Evolutionary conservation across 2,329 filamentous ascomycete species (phyloP).

Genomic region (Drechslera avenae): DNA sequence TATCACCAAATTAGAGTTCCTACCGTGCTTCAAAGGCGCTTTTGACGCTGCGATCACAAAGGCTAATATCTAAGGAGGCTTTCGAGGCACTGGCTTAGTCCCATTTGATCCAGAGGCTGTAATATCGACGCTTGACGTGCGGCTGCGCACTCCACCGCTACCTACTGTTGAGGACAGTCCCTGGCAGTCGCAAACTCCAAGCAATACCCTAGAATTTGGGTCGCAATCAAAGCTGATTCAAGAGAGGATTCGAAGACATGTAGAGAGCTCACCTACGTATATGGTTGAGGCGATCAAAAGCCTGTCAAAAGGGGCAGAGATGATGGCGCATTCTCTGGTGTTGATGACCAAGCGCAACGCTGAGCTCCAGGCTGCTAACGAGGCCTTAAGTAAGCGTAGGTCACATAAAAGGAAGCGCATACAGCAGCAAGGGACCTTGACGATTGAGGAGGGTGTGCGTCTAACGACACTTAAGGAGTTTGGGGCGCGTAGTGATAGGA

Average conservation of each 20-base stretch:
- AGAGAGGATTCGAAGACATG: slow-evolving; percentile 1
- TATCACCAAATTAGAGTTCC: slow-evolving; percentile 30
- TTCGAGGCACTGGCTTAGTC: slow-evolving; percentile 41
- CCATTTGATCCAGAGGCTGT: slow-evolving; percentile 40
- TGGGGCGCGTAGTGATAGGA: no score
- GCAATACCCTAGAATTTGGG: no score
- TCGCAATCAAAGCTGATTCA: no score
- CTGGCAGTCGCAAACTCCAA: slow-evolving; percentile 15
- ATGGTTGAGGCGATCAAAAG: not conserved
- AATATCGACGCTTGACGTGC: slow-evolving; percentile 40
- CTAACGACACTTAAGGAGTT: slow-evolving; percentile 16
- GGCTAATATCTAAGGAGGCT: slow-evolving; percentile 21
- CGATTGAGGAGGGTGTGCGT: slow-evolving; percentile 1
- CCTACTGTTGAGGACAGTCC: not conserved
- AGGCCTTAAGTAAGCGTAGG: slow-evolving; percentile 6
- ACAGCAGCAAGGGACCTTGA: slow-evolving; percentile 1
- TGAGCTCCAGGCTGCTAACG: slow-evolving; percentile 7
- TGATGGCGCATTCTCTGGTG: not conserved
- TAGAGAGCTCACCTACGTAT: slow-evolving; percentile 1
- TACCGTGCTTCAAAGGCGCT: slow-evolving; percentile 29
- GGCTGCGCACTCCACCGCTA: slow-evolving; percentile 8
- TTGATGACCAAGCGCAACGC: not conserved
- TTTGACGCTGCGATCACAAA: slow-evolving; percentile 30
- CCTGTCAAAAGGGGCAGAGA: not conserved
- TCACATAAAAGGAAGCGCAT: slow-evolving; percentile 9